Conservation (phyloP, 306 rosid genomes). For the Vigna hirtella region DNA sequence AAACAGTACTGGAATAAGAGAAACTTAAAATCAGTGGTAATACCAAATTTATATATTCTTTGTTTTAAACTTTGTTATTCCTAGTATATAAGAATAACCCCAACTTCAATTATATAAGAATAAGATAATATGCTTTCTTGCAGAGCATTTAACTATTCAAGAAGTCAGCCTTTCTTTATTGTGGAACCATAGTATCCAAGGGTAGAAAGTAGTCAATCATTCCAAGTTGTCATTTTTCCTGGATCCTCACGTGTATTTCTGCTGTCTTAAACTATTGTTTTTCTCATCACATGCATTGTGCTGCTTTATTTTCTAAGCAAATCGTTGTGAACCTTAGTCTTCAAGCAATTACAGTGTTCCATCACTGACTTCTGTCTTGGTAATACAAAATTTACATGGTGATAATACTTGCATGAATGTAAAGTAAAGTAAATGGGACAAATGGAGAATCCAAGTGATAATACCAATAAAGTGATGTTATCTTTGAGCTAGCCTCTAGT, state of each 20-base stretch:
- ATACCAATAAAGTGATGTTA: not conserved
- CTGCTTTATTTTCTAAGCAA: conserved; percentile 30
- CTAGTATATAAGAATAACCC: conserved; percentile 26
- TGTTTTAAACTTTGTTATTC: conserved; percentile 38
- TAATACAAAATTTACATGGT: not conserved
- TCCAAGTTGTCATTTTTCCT: conserved; percentile 21
- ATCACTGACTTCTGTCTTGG: not conserved
- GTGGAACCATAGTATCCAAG: conserved; percentile 35
- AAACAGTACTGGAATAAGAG: no score
- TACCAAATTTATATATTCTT: no score
- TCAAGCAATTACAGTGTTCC: conserved; percentile 13
- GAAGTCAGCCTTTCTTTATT: conserved; percentile 18
- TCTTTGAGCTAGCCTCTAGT: not conserved
- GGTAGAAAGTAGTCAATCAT: conserved; percentile 31
- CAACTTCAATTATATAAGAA: conserved; percentile 23
- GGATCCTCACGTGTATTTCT: conserved; percentile 40
- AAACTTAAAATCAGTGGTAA: no score
- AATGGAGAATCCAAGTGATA: conserved; percentile 1
- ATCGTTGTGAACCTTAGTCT: not conserved
- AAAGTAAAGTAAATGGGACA: not conserved
- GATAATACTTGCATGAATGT: not conserved
- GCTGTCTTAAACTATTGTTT: conserved; percentile 21
- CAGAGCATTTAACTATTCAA: conserved; percentile 36
- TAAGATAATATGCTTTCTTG: conserved; percentile 30
- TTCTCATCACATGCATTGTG: conserved; percentile 24